Base-by-base conservation (phyloP, 768 basidiomycete genomes). In the Phylloporus sp. region DNA sequence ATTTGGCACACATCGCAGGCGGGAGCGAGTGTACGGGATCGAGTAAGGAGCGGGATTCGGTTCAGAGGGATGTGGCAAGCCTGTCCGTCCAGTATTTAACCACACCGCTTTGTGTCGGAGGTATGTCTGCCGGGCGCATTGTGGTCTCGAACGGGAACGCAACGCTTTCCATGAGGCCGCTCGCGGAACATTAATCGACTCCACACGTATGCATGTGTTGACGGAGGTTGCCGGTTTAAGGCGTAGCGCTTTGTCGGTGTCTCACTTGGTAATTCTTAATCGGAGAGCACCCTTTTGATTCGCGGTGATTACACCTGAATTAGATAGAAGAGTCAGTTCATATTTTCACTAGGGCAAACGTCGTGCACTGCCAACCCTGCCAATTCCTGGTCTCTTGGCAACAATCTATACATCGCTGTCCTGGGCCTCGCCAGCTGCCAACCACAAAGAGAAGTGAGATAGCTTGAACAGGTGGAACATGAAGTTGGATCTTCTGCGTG, bases 71-170 rank as follows among this genome's bases (percentile, higher is more conserved):
- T 24, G 42, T 20, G 42, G 42, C 42, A 29, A 44, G 42, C 42
- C 45, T 16, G 15, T 13, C n/a, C 22, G 32, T 22, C 23, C 3
- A 32, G 55, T 66, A 66, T 64, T 66, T 66, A 65, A 65, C 18
- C 62, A 56, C 45, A 39, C 57, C 53, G 40, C 38, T 27, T 38
- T 39, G 38, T 49, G 43, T 23, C 42, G 45, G 45, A n/a, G 50
- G 41, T 38, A 38, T 38, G 36, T 38, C 20, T 38, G 36, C 36
- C 34, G 52, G 40, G 50, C 51, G 64, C 36, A 58, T 61, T 66
- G 63, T 65, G 50, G 46, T 51, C 58, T 54, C 45, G 54, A 57
- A 46, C 49, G 23, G 52, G 59, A 45, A 49, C n/a, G n/a, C 27
- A 34, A 35, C 28, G 44, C 28, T 15, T 32, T 47, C 47, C 61